Base-by-base conservation (phyloP, 169 alveolate genomes). In the Cryptosporidium felis region DNA sequence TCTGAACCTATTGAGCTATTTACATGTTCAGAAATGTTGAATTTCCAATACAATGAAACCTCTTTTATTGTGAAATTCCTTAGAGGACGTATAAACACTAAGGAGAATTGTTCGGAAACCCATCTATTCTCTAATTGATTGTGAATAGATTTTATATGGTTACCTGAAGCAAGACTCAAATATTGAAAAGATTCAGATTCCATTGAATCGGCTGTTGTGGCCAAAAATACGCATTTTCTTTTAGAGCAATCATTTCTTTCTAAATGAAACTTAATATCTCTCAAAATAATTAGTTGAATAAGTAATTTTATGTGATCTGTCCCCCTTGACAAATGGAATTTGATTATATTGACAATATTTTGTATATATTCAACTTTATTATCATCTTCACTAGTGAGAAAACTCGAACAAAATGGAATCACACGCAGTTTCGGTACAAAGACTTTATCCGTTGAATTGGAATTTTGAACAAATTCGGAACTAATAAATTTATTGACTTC, bases 361-460 rank as follows among this genome's bases (percentile, higher is more conserved):
- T 40, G 67, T 16, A 65, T 26, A 4, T 3, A 32, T 16, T 51
- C 60, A 14, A 38, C 65, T 18, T 16, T 51, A 16, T 4, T 16
- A 16, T 12, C 14, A 16, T 21, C 14, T 9, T 61, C 80, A 38
- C 21, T 38, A 6, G n/a, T 14, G 9, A 18, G 28, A 5, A 74
- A 21, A 28, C 85, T 74, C n/a, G 67, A 56, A 53, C 85, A 49
- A 34, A 74, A 74, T 2, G 85, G 85, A 53, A 74, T 74, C n/a
- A 74, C 32, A 21, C 40, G 60, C 40, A 74, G 10, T 38, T 53
- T 56, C 14, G 66, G 63, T 28, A 2, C n/a, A 5, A 1, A 2
- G 44, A 2, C n/a, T 38, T 38, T 12, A 14, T 2, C 10, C 12
- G 60, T 6, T 32, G 18, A 4, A 32, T 32, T 5, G 21, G n/a